Base-by-base conservation (phyloP, 495 filamentous ascomycete species). In the Podospora didyma region DNA sequence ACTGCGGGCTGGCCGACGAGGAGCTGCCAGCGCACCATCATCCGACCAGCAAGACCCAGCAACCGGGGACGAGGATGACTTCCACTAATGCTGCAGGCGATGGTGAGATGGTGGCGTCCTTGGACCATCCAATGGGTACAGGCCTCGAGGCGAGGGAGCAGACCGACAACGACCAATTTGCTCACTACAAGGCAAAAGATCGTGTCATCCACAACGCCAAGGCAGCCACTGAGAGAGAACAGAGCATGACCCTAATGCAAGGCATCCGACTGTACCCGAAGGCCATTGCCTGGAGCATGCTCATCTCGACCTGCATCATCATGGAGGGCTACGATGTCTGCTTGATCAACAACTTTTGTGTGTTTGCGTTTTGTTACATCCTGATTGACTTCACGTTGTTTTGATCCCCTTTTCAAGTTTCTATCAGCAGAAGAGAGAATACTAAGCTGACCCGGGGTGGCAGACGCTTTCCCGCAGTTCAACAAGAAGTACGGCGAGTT, bases 291-390 rank as follows among this genome's bases (percentile, higher is more conserved):
- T 87, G 82, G 82, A 82, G 79, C 57, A 47, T 86, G 26, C 73
- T 85, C 50, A 81, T 87, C 62, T 82, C 79, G 39, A 81, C 82
- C 6, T 80, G 79, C 68, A 84, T 87, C 53, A 75, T 76, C 58
- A 87, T 87, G 83, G 83, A 87, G 60, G 84, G 83, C 4, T 86
- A 83, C 65, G 83, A 86, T 59, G 62, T 85, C 42, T 79, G 75
- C 45, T 67, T 86, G 52, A 73, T 86, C 59, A 82, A 80, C 65
- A 83, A 81, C 58, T 82, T 83, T 21, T 54, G 39, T 42, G 39
- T 16, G 39, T 42, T 80, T 72, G 76, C n/a, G n/a, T n/a, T n/a
- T n/a, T n/a, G n/a, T n/a, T n/a, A n/a, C n/a, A n/a, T n/a, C n/a
- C n/a, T n/a, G n/a, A n/a, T n/a, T n/a, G n/a, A n/a, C n/a, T n/a